Evolutionary conservation across 345 rosid genomes (phyloP), one percentile per base, ranked within the genome.

Genomic region (Salix exigua): DNA sequence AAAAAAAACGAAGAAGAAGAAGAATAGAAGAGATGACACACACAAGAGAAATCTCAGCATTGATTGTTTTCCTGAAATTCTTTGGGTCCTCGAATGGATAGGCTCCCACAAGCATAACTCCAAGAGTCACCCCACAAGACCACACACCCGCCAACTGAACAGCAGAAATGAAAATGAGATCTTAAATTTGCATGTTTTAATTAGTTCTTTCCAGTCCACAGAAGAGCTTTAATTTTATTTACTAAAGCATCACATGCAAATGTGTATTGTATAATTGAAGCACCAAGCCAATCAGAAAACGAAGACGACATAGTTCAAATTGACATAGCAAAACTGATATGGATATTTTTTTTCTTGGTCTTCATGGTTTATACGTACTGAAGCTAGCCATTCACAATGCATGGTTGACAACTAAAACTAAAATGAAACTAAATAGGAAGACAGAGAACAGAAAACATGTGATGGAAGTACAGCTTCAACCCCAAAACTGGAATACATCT

Each of bases 51-150:
- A 76, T 80, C n/a, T n/a, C n/a, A n/a, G 92, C 98, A 58, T 76
- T 83, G 76, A 94, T 94, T 35, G 98, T 92, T 87, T 92, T 92
- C 88, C 92, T 88, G 83, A 92, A 89, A 83, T 94, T 94, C 85
- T 81, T 94, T 23, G 94, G 94, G 79, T 94, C 98, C 83, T 94
- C 98, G 31, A 94, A 94, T 31, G 98, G 98, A 82, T 94, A 94
- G 76, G 94, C 97, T 80, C 98, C 98, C 72, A 94, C 98, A 83
- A 94, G 80, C 98, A 94, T 92, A 68, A 92, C n/a, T n/a, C n/a
- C 98, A 80, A 94, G 89, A 74, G 97, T 94, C 71, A 92, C 98
- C 67, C 98, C 98, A 82, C 98, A 92, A 28, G 98, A 94, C 98
- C 98, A 94, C 14, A 94, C 97, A 83, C 92, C 97, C 11, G 97